Conservation (phyloP, 2,329 filamentous ascomycete species). For the Seiridium cupressi region DNA sequence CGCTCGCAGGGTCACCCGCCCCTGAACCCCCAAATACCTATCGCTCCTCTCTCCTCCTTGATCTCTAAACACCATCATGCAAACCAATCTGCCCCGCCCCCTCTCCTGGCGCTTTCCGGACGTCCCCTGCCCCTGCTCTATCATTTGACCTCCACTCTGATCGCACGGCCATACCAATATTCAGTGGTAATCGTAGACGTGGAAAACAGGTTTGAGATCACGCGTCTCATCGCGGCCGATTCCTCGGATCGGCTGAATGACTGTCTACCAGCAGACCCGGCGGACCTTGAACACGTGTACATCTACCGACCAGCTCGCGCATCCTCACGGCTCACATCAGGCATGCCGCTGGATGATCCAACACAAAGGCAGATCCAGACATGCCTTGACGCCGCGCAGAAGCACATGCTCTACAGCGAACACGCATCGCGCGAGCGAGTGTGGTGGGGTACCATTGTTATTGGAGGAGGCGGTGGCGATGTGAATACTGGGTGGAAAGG, state of each 20-base stretch:
- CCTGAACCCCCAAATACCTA: constrained; percentile 25
- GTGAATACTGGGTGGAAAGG: constrained; percentile 38
- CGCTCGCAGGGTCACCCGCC: constrained; percentile 6
- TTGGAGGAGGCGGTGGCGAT: constrained; percentile 39
- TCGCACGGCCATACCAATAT: constrained; percentile 45
- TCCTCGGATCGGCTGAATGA: neutral
- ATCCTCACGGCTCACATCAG: neutral
- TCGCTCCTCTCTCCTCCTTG: constrained; percentile 46
- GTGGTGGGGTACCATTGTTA: constrained; percentile 59
- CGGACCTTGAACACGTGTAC: constrained; percentile 49
- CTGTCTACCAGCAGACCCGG: constrained; percentile 16
- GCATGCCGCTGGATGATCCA: constrained; percentile 7
- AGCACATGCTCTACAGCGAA: constrained; percentile 50
- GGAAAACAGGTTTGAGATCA: constrained; percentile 53
- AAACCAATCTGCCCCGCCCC: constrained; percentile 40
- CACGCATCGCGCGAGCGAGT: constrained; percentile 42
- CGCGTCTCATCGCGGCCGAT: constrained; percentile 31
- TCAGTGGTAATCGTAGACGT: constrained; percentile 54
- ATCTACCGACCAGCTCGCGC: constrained; percentile 40
- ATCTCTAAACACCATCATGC: constrained; percentile 44
- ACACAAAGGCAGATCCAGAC: constrained; percentile 13
- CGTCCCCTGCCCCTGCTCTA: constrained; percentile 56
- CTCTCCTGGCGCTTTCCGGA: constrained; percentile 47
- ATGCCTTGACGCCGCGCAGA: constrained; percentile 38
- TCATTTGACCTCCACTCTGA: constrained; percentile 49